These are phyloP conservation scores for Podospora tetraspora DNA, from an alignment of 495 filamentous ascomycete genomes.

Conservation along the genomic window DNA sequence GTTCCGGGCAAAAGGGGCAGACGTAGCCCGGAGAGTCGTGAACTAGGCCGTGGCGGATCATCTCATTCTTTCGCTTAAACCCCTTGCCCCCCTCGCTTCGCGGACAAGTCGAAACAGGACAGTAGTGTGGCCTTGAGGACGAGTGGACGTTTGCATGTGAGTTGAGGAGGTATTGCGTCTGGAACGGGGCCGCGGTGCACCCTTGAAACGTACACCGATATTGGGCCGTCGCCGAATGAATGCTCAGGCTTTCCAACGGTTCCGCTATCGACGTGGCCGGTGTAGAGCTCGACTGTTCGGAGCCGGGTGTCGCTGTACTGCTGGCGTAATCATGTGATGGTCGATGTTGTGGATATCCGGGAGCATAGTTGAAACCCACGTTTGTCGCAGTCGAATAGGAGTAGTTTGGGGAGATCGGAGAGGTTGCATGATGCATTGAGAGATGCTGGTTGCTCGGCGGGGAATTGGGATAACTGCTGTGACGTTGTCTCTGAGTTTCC, in stretches of 20 bases:
- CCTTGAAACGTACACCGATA: conserved; percentile 39
- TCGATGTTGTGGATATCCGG: conserved; percentile 16
- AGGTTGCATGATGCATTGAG: conserved; percentile 28
- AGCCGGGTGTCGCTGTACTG: conserved; percentile 29
- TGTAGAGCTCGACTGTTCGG: conserved; percentile 32
- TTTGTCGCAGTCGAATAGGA: neutral
- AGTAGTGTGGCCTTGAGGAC: conserved; percentile 84
- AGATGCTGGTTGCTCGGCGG: conserved; percentile 17
- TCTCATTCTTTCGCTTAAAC: conserved; percentile 98
- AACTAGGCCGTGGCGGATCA: conserved; percentile 95
- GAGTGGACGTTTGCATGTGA: conserved; percentile 99
- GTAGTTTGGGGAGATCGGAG: conserved; percentile 32
- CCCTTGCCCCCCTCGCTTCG: conserved; percentile 82
- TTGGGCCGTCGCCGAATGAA: conserved; percentile 22
- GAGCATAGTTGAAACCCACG: conserved; percentile 8
- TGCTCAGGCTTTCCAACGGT: conserved; percentile 45
- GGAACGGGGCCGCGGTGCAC: conserved; percentile 81
- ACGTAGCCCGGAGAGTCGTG: conserved; percentile 95
- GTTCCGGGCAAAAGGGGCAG: conserved; percentile 92
- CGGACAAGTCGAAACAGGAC: conserved; percentile 72
- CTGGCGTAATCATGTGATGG: conserved; percentile 18
- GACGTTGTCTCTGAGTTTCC: conserved; percentile 31
- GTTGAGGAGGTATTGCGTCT: conserved; percentile 75
- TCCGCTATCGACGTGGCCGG: conserved; percentile 40
- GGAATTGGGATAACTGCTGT: conserved; percentile 20